Percentiles rank a stretch among this genome's conserved stretches.
phyloP scores from a whole-genome alignment of 345 rosid genomes.

The Salix viminalis region DNA sequence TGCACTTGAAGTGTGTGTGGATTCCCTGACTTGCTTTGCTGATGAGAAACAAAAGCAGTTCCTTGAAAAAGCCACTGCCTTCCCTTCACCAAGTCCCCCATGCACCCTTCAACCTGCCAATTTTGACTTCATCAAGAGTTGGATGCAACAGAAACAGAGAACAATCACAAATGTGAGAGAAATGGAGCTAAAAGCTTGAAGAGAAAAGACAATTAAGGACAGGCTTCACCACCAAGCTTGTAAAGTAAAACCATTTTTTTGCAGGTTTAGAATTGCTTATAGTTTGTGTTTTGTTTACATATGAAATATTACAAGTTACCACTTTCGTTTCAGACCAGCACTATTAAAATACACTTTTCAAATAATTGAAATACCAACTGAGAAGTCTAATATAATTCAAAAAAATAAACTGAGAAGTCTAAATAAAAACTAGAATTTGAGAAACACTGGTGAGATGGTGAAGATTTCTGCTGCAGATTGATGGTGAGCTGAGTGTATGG shows the following conservation, averaged over 20 bases:
- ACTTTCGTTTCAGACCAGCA: background rate
- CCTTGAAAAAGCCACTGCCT: conserved; percentile 44
- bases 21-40: conserved; percentile 76
- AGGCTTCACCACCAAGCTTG: background rate
- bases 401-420: too few species aligned
- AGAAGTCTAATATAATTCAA: too few species aligned
- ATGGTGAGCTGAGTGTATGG: too few species aligned
- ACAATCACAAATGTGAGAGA: conserved; percentile 38
- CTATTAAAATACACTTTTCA: background rate
- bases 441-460: too few species aligned
- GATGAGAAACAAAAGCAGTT: conserved; percentile 47
- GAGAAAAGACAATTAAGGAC: background rate
- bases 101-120: conserved; percentile 48
- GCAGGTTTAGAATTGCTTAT: conserved; percentile 5
- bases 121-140: conserved; percentile 25
- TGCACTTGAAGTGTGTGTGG: conserved; percentile 59
- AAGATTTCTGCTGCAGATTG: too few species aligned
- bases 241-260: background rate
- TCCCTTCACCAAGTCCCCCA: conserved; percentile 37
- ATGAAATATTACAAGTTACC: background rate
- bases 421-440: too few species aligned
- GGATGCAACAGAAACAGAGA: conserved; percentile 42
- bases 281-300: too few species aligned
- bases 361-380: too few species aligned
- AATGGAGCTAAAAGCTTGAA: conserved; percentile 26